Conservation (phyloP, 2,329 filamentous ascomycete species). For the Catunica adiposa region DNA sequence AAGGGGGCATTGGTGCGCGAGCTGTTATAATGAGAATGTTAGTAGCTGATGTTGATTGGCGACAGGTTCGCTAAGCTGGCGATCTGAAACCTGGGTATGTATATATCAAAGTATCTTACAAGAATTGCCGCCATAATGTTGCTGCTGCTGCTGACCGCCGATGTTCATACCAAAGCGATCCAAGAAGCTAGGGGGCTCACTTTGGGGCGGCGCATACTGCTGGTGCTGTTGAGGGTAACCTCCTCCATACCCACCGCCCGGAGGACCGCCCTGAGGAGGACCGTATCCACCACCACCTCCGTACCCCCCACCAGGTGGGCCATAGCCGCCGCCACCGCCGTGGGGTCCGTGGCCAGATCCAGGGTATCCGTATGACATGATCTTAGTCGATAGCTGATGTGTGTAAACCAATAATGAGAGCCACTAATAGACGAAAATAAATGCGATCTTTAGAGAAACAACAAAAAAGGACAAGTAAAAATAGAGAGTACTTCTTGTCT, state of each 20-base stretch:
- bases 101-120: not conserved
- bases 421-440: not conserved
- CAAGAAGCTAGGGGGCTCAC: slow-evolving; percentile 15
- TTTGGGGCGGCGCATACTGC: slow-evolving; percentile 17
- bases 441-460: not conserved
- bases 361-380: slow-evolving; percentile 14
- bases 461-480: not conserved
- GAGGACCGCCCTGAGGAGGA: slow-evolving; percentile 13
- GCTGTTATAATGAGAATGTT: not conserved
- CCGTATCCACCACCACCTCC: slow-evolving; percentile 13
- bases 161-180: slow-evolving; percentile 16
- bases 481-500: no score
- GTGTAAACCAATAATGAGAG: not conserved
- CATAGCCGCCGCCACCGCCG: slow-evolving; percentile 13
- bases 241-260: slow-evolving; percentile 18
- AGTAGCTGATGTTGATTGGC: not conserved
- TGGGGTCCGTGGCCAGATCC: slow-evolving; percentile 14
- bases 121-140: not conserved
- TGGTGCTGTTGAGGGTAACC: slow-evolving; percentile 18
- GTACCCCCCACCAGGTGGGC: slow-evolving; percentile 14
- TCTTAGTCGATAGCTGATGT: not conserved
- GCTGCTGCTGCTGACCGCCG: slow-evolving; percentile 4
- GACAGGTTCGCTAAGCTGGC: not conserved
- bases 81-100: not conserved
- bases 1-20: slow-evolving; percentile 26